Conservation (phyloP, 2,329 filamentous ascomycete genomes). For the Fusarium sublunatum region DNA sequence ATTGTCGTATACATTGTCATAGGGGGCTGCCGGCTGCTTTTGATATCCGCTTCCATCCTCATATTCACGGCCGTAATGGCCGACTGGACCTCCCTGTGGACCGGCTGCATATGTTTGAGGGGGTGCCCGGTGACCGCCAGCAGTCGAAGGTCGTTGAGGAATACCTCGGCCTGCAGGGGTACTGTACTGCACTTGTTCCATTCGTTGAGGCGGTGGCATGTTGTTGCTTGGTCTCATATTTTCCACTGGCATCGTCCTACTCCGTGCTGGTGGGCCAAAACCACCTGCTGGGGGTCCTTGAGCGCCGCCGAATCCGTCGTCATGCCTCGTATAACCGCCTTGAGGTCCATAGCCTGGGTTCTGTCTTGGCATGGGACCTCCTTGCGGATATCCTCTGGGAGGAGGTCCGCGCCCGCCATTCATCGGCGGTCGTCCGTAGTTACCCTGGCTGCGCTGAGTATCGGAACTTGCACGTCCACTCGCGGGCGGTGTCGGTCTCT, state of each 20-base stretch:
- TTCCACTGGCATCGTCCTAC: slow-evolving; percentile 70
- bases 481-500: slow-evolving; percentile 38
- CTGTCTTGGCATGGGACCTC: slow-evolving; percentile 46
- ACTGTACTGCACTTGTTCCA: slow-evolving; percentile 61
- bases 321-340: slow-evolving; percentile 45
- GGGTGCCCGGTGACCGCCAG: slow-evolving; percentile 62
- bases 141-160: slow-evolving; percentile 66
- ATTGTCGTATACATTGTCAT: slow-evolving; percentile 65
- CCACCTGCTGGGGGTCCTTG: slow-evolving; percentile 52
- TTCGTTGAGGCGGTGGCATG: slow-evolving; percentile 51
- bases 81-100: slow-evolving; percentile 54
- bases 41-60: slow-evolving; percentile 47
- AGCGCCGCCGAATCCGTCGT: slow-evolving; percentile 44
- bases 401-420: slow-evolving; percentile 44
- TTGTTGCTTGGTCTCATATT: slow-evolving; percentile 57
- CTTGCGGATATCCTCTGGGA: slow-evolving; percentile 51
- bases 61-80: slow-evolving; percentile 49
- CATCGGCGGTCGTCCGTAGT: slow-evolving; percentile 44
- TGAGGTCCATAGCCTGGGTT: slow-evolving; percentile 37
- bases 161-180: slow-evolving; percentile 58
- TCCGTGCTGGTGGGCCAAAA: slow-evolving; percentile 66
- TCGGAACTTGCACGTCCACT: slow-evolving; percentile 44
- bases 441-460: slow-evolving; percentile 43
- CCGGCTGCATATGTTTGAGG: slow-evolving; percentile 62
- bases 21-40: slow-evolving; percentile 51